A percentile compares a stretch with the other conserved stretches of the same genome.
Evolutionary conservation across 352 stramenopile species (phyloP).

Genomic region (Thalassiosira hispida): DNA sequence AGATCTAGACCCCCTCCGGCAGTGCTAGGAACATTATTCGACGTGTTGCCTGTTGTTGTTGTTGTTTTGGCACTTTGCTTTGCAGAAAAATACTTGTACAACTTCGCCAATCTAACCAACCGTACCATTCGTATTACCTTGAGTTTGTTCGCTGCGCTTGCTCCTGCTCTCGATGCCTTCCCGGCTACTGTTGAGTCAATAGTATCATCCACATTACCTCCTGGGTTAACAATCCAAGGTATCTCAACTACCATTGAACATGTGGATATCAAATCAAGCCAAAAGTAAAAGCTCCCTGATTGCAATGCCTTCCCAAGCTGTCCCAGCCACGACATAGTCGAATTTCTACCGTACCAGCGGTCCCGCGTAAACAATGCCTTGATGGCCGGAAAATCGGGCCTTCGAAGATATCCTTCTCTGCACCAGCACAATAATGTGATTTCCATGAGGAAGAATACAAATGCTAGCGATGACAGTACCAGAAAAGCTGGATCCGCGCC

Average conservation of each 20-base stretch:
- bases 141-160: conserved; percentile 88
- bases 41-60: conserved; percentile 39
- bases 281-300: conserved; percentile 93
- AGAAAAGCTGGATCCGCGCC: conserved; percentile 88
- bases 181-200: conserved; percentile 91
- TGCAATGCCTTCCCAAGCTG: conserved; percentile 80
- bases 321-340: conserved; percentile 53
- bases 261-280: conserved; percentile 93
- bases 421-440: conserved; percentile 83
- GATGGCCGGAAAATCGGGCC: conserved; percentile 33
- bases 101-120: conserved; percentile 90
- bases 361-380: conserved; percentile 26
- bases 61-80: conserved; percentile 50
- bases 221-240: conserved; percentile 21
- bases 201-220: conserved; percentile 1
- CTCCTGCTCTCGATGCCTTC: conserved; percentile 87
- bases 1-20: conserved; percentile 17
- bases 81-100: conserved; percentile 77
- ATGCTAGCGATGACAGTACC: conserved; percentile 87
- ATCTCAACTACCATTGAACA: conserved; percentile 91
- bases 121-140: conserved; percentile 91
- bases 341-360: conserved; percentile 24
- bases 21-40: conserved; percentile 63
- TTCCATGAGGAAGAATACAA: conserved; percentile 90
- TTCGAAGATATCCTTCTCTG: conserved; percentile 56